Base-by-base conservation (phyloP, 768 basidiomycete species). In the Cystofilobasidium ferigula region DNA sequence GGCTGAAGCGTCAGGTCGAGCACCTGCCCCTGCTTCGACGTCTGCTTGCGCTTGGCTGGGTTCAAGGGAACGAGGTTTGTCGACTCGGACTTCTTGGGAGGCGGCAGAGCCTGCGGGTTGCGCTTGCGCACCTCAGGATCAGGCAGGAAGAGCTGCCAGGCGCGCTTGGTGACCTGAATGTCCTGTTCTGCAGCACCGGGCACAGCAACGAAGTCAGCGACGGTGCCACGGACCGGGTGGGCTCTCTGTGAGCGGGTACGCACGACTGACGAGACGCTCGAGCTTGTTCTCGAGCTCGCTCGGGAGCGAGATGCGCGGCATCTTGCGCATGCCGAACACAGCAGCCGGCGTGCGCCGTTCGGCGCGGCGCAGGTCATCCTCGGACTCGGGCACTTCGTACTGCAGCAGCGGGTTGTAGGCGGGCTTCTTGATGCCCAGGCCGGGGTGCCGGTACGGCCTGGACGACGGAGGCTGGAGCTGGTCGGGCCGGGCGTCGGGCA, bases 281-380 rank as follows among this genome's bases (percentile, higher is more conserved):
- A 68, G 56, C 35, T 68, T 68, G n/a, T 62, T 68, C 62, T 62
- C 67, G 0, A 68, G 57, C 47, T 68, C 67, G 43, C 56, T 59
- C 24, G 67, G 67, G 12, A 68, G 1, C 18, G 34, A 35, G 61
- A 68, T 63, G 2, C 61, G 43, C 13, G 67, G 67, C 61, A 68
- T 62, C 56, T 59, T 43, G 35, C 57, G 57, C 22, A 40, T 34
- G 28, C 67, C 67, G 34, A 68, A 59, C 1, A 63, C 56, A 5
- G 67, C 61, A 9, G 67, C 67, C 6, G 67, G 67, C 38, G 57
- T 62, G 38, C 47, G 58, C 22, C 67, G 47, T 5, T 62, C 67
- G 13, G 61, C n/a, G 36, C 67, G 28, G n/a, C 65, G 47, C 28
- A 32, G 7, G 13, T 16, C 4, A 4, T 40, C 57, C 1, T 59